These are phyloP conservation scores for Apiotrichum siamense DNA, from an alignment of 1,284 basidiomycete genomes.

Conservation along the genomic window DNA sequence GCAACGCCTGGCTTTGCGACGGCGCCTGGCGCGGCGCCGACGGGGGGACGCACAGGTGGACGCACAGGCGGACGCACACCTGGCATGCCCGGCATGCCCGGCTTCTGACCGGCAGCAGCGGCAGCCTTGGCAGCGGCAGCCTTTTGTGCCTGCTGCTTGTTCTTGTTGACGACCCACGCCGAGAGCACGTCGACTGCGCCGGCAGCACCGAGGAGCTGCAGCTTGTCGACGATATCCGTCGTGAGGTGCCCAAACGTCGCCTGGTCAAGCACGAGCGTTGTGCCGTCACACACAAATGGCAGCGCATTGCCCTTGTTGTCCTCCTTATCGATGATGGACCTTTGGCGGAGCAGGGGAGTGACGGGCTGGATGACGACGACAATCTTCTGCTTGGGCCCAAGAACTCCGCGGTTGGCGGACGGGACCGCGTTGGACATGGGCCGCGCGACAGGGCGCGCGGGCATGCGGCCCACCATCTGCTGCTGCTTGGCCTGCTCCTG, in stretches of 20 bases:
- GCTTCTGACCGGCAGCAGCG: constrained; percentile 3
- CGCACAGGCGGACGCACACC: constrained; percentile 2
- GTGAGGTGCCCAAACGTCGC: constrained; percentile 40
- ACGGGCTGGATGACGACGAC: constrained; percentile 36
- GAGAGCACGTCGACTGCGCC: constrained; percentile 41
- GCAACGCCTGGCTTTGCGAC: neutral
- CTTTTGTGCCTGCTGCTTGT: constrained; percentile 32
- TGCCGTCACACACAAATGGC: constrained; percentile 42
- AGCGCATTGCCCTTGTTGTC: constrained; percentile 35
- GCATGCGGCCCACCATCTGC: constrained; percentile 12
- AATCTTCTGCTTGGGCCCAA: constrained; percentile 38
- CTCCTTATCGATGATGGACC: constrained; percentile 34
- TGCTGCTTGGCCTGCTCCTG: constrained; percentile 21
- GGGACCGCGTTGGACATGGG: constrained; percentile 10
- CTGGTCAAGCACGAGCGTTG: constrained; percentile 38
- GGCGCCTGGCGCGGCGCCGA: neutral
- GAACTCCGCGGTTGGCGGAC: constrained; percentile 27
- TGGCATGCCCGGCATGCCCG: neutral
- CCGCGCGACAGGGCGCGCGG: constrained; percentile 14
- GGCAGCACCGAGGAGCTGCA: constrained; percentile 34
- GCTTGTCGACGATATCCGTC: constrained; percentile 38
- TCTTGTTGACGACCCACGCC: constrained; percentile 44
- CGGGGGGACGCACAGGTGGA: neutral
- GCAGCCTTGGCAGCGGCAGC: constrained; percentile 21
- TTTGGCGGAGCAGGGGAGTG: constrained; percentile 36